Percentiles rank a stretch among this genome's conserved stretches.
These are phyloP conservation scores for Bisporella sp. DNA, from an alignment of 2,329 filamentous ascomycete genomes.

Conservation along the genomic window DNA sequence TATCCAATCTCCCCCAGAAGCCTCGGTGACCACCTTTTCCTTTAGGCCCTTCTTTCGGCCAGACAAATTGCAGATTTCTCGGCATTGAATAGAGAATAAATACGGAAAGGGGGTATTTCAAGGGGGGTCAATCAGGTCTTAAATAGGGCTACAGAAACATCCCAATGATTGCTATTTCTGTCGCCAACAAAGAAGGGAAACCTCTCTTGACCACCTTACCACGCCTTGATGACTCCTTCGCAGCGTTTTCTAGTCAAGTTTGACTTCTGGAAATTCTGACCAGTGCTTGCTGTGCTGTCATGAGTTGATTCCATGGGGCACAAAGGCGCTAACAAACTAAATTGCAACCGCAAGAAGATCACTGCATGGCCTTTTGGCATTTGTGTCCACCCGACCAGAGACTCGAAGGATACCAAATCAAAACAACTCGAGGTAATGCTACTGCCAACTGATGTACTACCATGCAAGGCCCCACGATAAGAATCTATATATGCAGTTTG, in stretches of 20 bases:
- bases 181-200: background rate
- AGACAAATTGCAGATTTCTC: conserved; percentile 19
- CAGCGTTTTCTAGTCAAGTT: conserved; percentile 8
- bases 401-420: no score
- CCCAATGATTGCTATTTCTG: no score
- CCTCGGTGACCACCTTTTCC: conserved; percentile 18
- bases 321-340: conserved; percentile 10
- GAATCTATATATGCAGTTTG: no score
- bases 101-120: background rate
- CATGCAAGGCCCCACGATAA: no score
- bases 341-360: background rate
- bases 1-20: conserved; percentile 24
- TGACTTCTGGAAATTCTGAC: conserved; percentile 9
- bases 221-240: conserved; percentile 10
- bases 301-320: conserved; percentile 9
- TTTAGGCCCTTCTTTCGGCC: conserved; percentile 24
- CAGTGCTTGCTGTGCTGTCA: conserved; percentile 14
- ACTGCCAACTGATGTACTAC: no score
- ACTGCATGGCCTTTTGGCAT: no score
- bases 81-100: background rate
- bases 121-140: background rate
- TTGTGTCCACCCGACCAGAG: no score
- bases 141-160: background rate
- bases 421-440: no score
- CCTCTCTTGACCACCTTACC: background rate